phyloP scores from a whole-genome alignment of 192 early-diverging fungal genomes.

The Geranomyces michiganensis region DNA sequence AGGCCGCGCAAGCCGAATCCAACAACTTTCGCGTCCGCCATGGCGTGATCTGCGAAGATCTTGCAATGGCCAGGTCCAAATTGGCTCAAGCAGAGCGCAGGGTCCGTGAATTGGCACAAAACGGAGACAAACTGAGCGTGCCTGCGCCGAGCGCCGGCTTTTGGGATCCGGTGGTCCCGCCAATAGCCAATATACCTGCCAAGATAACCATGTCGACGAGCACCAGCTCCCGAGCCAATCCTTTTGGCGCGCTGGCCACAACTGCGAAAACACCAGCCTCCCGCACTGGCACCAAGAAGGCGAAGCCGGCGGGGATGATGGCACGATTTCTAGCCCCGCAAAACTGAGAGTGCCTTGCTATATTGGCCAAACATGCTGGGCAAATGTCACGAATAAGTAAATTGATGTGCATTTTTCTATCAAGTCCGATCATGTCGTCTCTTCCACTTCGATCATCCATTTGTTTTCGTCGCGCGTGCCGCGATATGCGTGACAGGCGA shows the following conservation, averaged over 20 bases:
- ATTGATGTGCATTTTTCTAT: no score
- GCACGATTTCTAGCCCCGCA: no score
- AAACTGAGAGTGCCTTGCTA: no score
- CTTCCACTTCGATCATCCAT: constrained; percentile 14
- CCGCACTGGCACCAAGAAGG: not conserved
- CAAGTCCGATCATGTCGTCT: no score
- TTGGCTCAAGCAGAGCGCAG: not conserved
- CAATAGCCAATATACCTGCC: no score
- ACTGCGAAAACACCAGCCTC: not conserved
- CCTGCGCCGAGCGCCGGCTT: not conserved
- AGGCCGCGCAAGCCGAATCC: not conserved
- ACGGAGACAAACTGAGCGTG: no score
- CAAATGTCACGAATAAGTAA: no score
- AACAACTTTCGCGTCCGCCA: not conserved
- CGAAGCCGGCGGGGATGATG: no score
- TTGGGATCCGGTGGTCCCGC: not conserved
- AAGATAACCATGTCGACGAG: no score
- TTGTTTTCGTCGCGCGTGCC: constrained; percentile 32
- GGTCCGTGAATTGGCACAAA: not conserved
- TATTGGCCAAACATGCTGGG: no score
- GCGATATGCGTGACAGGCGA: constrained; percentile 33
- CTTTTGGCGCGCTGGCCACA: not conserved
- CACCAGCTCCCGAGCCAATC: not conserved
- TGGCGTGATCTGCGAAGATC: not conserved
- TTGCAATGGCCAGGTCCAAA: not conserved